Evolutionary conservation across 1,139 yeast genomes (phyloP).

Genomic region (Arxiozyma heterogenica): DNA sequence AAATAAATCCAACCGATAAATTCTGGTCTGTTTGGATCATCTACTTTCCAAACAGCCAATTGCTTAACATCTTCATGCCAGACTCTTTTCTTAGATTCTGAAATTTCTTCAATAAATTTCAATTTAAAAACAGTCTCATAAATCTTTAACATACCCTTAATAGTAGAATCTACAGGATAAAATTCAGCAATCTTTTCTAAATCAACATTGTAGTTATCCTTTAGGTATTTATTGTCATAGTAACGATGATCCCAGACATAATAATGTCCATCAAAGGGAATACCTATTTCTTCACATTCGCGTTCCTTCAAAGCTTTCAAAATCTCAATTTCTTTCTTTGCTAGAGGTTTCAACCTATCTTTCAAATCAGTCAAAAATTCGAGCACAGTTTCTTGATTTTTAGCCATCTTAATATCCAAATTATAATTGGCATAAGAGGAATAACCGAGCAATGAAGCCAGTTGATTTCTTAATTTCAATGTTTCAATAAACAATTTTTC

Average conservation of each 20-base stretch:
- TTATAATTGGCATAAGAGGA: conserved; percentile 57
- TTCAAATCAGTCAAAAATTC: conserved; percentile 55
- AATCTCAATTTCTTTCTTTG: conserved; percentile 42
- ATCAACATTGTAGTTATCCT: conserved; percentile 62
- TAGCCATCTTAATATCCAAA: conserved; percentile 75
- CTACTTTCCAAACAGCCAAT: conserved; percentile 63
- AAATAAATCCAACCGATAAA: conserved; percentile 74
- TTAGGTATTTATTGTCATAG: conserved; percentile 56
- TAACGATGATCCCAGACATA: conserved; percentile 69
- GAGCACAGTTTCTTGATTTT: conserved; percentile 49
- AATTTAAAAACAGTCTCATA: conserved; percentile 62
- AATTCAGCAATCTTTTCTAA: conserved; percentile 63
- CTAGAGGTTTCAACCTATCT: conserved; percentile 49
- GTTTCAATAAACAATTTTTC: conserved; percentile 51
- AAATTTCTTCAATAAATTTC: conserved; percentile 47
- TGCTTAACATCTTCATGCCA: conserved; percentile 81
- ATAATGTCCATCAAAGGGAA: conserved; percentile 38
- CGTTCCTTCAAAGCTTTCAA: conserved; percentile 46
- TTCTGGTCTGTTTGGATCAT: conserved; percentile 38
- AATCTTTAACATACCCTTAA: conserved; percentile 56
- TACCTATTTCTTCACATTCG: conserved; percentile 40
- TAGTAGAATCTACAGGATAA: conserved; percentile 65
- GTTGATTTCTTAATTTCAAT: conserved; percentile 48
- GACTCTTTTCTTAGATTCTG: conserved; percentile 33
- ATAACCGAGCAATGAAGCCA: conserved; percentile 60